Percentiles rank a stretch among this genome's conserved stretches.
phyloP scores from a whole-genome alignment of 2,329 filamentous ascomycete genomes.

The Thelonectria rubi region DNA sequence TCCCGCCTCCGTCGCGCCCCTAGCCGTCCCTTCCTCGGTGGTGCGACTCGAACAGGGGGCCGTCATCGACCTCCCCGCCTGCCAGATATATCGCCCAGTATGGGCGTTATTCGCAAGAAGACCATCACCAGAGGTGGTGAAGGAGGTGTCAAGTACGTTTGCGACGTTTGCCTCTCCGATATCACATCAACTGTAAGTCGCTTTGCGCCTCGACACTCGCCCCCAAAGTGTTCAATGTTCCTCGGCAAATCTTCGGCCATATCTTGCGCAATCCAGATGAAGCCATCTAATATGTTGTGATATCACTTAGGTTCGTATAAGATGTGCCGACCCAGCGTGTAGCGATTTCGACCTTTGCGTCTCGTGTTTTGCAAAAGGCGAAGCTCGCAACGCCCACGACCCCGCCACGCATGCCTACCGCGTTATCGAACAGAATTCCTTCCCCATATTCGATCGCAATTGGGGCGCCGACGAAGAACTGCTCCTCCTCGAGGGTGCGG shows the following conservation, averaged over 20 bases:
- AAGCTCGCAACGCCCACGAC: slow-evolving; percentile 83
- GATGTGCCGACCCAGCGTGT: slow-evolving; percentile 84
- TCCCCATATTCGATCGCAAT: slow-evolving; percentile 92
- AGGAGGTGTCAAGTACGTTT: slow-evolving; percentile 93
- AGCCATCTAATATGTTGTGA: slow-evolving; percentile 31
- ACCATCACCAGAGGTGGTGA: slow-evolving; percentile 85
- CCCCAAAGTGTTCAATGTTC: background rate
- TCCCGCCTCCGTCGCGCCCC: slow-evolving; percentile 28
- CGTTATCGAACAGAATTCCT: slow-evolving; percentile 98
- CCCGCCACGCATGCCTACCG: slow-evolving; percentile 87
- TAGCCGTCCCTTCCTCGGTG: slow-evolving; percentile 26
- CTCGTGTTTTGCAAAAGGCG: slow-evolving; percentile 87
- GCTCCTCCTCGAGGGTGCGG: slow-evolving; percentile 90
- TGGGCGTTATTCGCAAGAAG: slow-evolving; percentile 98
- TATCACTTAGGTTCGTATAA: slow-evolving; percentile 81
- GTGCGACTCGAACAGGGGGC: slow-evolving; percentile 38
- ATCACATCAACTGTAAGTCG: slow-evolving; percentile 90
- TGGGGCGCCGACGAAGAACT: slow-evolving; percentile 98
- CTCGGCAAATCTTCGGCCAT: slow-evolving; percentile 5
- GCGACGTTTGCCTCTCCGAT: slow-evolving; percentile 95
- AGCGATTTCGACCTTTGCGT: slow-evolving; percentile 98
- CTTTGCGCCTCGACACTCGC: slow-evolving; percentile 12
- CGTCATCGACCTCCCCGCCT: slow-evolving; percentile 40
- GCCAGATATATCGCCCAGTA: slow-evolving; percentile 51
- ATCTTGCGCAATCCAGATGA: slow-evolving; percentile 2